Conservation (phyloP, 2,329 filamentous ascomycete species). For the Xylariaceae sp. region DNA sequence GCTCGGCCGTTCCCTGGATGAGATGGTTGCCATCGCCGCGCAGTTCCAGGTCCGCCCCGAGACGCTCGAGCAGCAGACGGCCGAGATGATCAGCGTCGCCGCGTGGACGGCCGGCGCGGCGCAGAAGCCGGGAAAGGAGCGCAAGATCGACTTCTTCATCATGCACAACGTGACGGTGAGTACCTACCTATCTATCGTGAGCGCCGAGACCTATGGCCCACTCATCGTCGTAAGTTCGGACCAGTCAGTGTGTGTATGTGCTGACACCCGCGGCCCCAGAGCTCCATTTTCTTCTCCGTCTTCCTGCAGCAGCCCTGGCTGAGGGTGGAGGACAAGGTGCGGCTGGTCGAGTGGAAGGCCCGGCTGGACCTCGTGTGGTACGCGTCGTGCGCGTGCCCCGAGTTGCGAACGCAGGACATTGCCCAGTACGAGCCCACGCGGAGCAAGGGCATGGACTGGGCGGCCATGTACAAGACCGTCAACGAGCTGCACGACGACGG, state of each 20-base stretch:
- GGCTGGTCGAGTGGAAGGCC: not conserved
- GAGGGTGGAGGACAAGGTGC: not conserved
- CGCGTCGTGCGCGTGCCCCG: not conserved
- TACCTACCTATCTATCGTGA: too few species aligned
- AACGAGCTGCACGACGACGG: not conserved
- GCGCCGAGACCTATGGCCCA: too few species aligned
- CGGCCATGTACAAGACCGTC: not conserved
- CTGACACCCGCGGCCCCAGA: too few species aligned
- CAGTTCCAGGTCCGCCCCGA: too few species aligned
- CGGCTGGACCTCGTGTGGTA: not conserved
- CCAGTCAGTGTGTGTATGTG: too few species aligned
- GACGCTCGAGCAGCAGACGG: not conserved
- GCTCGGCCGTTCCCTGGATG: too few species aligned
- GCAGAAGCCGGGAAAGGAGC: not conserved
- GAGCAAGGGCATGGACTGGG: not conserved
- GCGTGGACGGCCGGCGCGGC: not conserved
- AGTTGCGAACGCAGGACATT: not conserved
- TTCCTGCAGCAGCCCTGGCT: not conserved
- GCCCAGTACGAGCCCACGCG: not conserved
- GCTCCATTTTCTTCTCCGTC: not conserved
- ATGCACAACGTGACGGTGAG: not conserved
- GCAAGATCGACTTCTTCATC: not conserved
- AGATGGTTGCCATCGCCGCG: too few species aligned
- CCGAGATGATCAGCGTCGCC: not conserved
- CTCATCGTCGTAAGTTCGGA: too few species aligned